These are phyloP conservation scores for Kazachstania psychrophila DNA, from an alignment of 805 yeast genomes.

Conservation along the genomic window DNA sequence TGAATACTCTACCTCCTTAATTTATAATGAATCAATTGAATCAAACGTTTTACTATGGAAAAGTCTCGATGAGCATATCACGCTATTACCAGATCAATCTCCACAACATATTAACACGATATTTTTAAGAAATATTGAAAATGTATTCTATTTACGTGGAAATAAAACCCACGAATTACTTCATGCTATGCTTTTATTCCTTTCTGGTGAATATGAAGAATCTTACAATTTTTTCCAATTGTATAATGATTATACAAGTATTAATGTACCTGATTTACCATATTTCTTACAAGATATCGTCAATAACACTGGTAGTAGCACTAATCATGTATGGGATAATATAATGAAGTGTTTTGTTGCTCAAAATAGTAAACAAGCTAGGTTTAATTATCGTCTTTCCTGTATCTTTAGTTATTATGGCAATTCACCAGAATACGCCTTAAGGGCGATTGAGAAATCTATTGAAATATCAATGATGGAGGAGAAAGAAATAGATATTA, in stretches of 20 bases:
- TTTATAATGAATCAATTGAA: slow-evolving; percentile 10
- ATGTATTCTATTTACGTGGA: slow-evolving; percentile 15
- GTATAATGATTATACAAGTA: slow-evolving; percentile 17
- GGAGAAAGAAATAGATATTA: slow-evolving; percentile 6
- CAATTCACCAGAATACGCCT: slow-evolving; percentile 15
- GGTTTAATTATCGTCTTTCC: slow-evolving; percentile 22
- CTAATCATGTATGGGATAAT: slow-evolving; percentile 16
- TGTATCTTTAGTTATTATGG: slow-evolving; percentile 16
- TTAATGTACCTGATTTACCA: slow-evolving; percentile 13
- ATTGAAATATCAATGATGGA: slow-evolving; percentile 17
- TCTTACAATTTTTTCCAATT: slow-evolving; percentile 22
- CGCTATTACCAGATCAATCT: slow-evolving; percentile 5
- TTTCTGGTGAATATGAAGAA: slow-evolving; percentile 18
- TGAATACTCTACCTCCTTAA: slow-evolving; percentile 8
- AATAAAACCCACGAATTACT: slow-evolving; percentile 20
- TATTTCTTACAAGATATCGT: slow-evolving; percentile 11
- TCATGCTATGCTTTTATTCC: slow-evolving; percentile 20
- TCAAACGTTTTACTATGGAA: slow-evolving; percentile 16
- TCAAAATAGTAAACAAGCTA: slow-evolving; percentile 12
- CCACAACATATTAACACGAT: slow-evolving; percentile 4
- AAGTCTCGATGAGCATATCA: slow-evolving; percentile 14
- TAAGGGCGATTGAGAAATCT: slow-evolving; percentile 24
- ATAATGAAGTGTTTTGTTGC: slow-evolving; percentile 14
- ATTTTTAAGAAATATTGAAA: slow-evolving; percentile 14
- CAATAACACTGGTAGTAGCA: slow-evolving; percentile 4